Conservation (phyloP, 1,284 basidiomycete species). For the Agaricales sp. region DNA sequence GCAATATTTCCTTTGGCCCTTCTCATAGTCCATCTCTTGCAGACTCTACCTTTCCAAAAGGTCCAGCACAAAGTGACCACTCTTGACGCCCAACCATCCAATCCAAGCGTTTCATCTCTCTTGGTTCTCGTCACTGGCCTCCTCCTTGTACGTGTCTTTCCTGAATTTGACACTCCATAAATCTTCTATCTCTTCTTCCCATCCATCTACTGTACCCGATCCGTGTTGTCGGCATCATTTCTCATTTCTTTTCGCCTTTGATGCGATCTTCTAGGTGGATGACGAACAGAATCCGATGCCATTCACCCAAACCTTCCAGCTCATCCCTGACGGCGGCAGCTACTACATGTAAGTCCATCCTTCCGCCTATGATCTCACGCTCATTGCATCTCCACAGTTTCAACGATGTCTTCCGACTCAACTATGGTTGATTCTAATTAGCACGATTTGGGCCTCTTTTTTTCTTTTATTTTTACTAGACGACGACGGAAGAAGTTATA, state of each 20-base stretch:
- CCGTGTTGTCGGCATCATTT: not conserved
- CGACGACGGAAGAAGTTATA: not conserved
- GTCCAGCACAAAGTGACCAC: conserved; percentile 83
- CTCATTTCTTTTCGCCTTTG: not conserved
- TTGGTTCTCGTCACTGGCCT: conserved; percentile 87
- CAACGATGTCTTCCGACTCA: conserved; percentile 89
- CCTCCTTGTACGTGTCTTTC: conserved; percentile 48
- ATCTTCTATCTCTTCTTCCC: conserved; percentile 5
- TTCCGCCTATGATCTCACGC: conserved; percentile 1
- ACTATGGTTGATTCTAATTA: conserved; percentile 34
- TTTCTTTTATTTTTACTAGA: not conserved
- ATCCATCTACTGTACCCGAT: conserved; percentile 5
- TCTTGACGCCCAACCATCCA: conserved; percentile 84
- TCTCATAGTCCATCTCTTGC: conserved; percentile 10
- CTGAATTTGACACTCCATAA: conserved; percentile 1
- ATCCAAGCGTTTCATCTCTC: conserved; percentile 48
- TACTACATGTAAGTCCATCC: conserved; percentile 73
- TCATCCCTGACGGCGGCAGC: conserved; percentile 65
- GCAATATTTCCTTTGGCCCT: not conserved
- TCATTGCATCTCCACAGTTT: conserved; percentile 29
- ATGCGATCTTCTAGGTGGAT: conserved; percentile 50
- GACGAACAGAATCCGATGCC: conserved; percentile 70
- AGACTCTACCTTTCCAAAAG: conserved; percentile 76
- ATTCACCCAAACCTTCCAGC: conserved; percentile 89
- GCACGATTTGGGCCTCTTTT: not conserved